Conservation (phyloP, 345 rosid species). For the Gossypium stocksii region DNA sequence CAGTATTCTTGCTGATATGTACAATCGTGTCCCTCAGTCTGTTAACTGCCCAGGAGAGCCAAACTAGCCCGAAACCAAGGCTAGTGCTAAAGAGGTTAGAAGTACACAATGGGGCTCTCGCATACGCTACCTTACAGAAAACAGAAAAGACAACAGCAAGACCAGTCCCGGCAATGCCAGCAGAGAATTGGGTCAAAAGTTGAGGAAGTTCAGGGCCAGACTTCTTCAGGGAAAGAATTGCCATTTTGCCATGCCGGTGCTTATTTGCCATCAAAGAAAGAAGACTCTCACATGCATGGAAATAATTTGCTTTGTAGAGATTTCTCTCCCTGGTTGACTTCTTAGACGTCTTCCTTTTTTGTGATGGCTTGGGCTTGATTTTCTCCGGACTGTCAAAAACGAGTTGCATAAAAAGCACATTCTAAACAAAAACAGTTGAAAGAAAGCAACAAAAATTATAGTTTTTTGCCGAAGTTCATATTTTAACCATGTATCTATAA, state of each 20-base stretch:
- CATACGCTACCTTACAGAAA: slow-evolving; percentile 46
- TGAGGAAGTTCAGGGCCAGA: slow-evolving; percentile 75
- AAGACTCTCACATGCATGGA: slow-evolving; percentile 75
- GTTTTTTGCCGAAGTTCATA: background rate
- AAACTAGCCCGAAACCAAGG: slow-evolving; percentile 72
- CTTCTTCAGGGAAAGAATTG: slow-evolving; percentile 57
- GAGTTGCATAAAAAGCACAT: slow-evolving; percentile 10
- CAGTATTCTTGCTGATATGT: slow-evolving; percentile 37
- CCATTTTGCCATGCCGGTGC: slow-evolving; percentile 36
- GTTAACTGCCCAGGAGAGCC: slow-evolving; percentile 79
- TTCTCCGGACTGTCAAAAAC: slow-evolving; percentile 48
- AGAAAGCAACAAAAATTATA: background rate
- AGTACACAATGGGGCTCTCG: slow-evolving; percentile 52
- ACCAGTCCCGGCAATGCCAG: slow-evolving; percentile 78
- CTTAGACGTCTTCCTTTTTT: slow-evolving; percentile 44
- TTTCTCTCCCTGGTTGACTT: slow-evolving; percentile 42
- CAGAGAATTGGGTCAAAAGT: slow-evolving; percentile 70
- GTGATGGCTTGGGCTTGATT: slow-evolving; percentile 41
- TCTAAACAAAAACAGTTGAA: background rate
- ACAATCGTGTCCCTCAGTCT: slow-evolving; percentile 53
- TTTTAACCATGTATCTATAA: background rate
- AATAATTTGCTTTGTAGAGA: slow-evolving; percentile 49
- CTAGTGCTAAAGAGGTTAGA: slow-evolving; percentile 62
- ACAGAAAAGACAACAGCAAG: slow-evolving; percentile 76
- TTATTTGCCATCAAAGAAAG: slow-evolving; percentile 63